Base-by-base conservation (phyloP, 139 green algal genomes). In the Parachlorella kessleri region DNA sequence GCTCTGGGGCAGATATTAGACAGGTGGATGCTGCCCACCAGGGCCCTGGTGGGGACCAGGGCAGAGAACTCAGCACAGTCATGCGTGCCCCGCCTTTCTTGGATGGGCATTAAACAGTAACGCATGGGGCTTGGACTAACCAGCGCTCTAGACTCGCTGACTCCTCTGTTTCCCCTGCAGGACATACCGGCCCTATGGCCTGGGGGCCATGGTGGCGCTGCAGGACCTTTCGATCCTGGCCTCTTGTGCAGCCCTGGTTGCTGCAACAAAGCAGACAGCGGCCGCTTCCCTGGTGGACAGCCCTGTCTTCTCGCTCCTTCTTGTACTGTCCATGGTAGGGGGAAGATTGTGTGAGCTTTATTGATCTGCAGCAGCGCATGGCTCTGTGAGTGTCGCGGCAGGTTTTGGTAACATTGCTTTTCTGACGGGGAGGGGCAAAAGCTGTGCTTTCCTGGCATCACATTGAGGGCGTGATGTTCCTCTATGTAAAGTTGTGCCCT, bases 181-280 rank as follows among this genome's bases (percentile, higher is more conserved):
- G n/a, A 28, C 32, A 37, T 76, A 83, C 39, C 63, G 79, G 32
- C 68, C 79, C 21, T 38, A 77, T 32, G 79, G 82, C 30, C 63
- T 87, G 32, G 72, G 69, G 32, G 67, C 71, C 28, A 72, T 87
- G 80, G 30, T 86, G 53, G 55, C 39, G 3, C 36, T 75, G 30
- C 76, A 85, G 68, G 76, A 80, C 53, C 54, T 73, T 28, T 65
- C 78, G 63, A 87, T 88, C 54, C 66, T 84, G 53, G 55, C 70
- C 10, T 81, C 76, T 0, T 77, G 69, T 40, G 55, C 80, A 18
- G 39, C 76, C 24, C 69, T 88, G 66, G 48, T 76, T 18, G 14
- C 39, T 59, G 48, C 48, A 59, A 18, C 48, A 59, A 18, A 14
- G 14, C 48, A 18, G 14, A 14, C 48, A 59, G 48, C 48, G 21